phyloP scores from a whole-genome alignment of 2,329 filamentous ascomycete genomes.

The Penicillium sp. region DNA sequence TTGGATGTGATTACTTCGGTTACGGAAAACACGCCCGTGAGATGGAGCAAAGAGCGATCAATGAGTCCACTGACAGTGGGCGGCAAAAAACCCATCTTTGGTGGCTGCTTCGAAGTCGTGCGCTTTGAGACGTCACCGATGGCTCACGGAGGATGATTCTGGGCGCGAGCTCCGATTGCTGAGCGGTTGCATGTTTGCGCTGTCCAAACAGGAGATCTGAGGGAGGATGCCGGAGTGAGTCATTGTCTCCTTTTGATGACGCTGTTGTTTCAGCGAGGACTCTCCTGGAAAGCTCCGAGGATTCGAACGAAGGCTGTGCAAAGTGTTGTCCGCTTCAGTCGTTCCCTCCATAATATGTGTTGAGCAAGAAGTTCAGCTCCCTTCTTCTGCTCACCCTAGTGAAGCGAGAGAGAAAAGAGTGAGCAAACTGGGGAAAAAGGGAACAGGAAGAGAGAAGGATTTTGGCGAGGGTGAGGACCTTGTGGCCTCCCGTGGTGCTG shows the following conservation, averaged over 20 bases:
- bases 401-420: neutral
- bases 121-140: neutral
- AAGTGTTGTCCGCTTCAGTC: neutral
- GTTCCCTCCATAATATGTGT: neutral
- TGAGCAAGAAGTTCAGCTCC: neutral
- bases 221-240: neutral
- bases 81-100: no score
- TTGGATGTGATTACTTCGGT: no score
- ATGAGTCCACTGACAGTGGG: neutral
- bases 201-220: neutral
- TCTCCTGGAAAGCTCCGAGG: neutral
- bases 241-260: neutral
- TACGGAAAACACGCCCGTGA: no score
- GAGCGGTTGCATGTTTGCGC: neutral
- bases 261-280: neutral
- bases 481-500: neutral
- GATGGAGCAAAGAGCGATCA: neutral
- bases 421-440: neutral
- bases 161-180: neutral
- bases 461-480: constrained; percentile 10
- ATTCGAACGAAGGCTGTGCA: neutral
- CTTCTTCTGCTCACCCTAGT: neutral
- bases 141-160: neutral
- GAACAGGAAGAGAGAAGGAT: neutral
- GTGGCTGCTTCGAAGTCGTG: neutral